Evolutionary conservation across 345 rosid genomes (phyloP), one percentile per base, ranked within the genome.

Genomic region (Camelina hispida): DNA sequence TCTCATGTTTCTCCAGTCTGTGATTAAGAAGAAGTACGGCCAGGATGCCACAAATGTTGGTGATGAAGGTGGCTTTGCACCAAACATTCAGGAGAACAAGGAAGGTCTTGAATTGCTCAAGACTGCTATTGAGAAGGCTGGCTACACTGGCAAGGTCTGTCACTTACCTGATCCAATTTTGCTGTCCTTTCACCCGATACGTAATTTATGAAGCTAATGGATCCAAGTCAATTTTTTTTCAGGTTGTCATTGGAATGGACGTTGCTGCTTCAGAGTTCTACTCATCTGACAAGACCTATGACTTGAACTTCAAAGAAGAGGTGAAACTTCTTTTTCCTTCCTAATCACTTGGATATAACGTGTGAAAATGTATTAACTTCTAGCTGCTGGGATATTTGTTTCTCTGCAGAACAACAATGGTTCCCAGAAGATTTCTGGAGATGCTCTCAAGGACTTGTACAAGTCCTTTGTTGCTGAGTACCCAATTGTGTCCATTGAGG

Each of bases 211-310:
- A 25, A 22, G 35, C 72, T 80, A 4, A 69, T 46, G 40, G 1
- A 25, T 13, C 50, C 15, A 0, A 3, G 16, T 72, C 65, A n/a
- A n/a, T 10, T 13, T 23, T n/a, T 63, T 64, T 16, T 51, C 80
- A 94, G 97, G 97, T 95, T 72, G 97, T 95, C 78, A 95, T 95
- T 62, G 99, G 99, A 69, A 95, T 95, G 99, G 99, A 95, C 82
- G 99, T 95, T 66, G 99, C 99, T 60, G 99, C 99, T 42, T 95
- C 99, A 20, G 99, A 95, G 73, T 95, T 95, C 76, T 95, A 90
- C 70, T 83, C 83, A 58, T 23, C 81, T 38, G 97, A 92, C 81
- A 90, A 90, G 73, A 81, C 83, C 18, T 95, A 95, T 67, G 99
- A 95, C 80, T 71, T 91, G 84, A 91, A 91, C 84, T 91, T 91